Evolutionary conservation across 441 rosid genomes (phyloP).

Genomic region (Populus trichocarpa): DNA sequence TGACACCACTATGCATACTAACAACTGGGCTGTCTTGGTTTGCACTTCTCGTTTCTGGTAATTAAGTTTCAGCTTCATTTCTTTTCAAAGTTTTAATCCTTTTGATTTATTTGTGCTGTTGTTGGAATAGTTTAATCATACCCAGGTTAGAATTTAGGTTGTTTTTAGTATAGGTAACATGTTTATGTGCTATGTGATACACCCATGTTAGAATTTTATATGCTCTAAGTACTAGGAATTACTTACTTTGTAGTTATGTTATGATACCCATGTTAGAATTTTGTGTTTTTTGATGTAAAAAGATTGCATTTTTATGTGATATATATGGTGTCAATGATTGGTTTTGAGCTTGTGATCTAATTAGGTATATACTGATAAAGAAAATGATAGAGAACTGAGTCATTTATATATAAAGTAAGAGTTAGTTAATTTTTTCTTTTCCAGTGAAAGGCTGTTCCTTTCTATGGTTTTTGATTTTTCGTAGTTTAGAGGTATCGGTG

Average conservation of each 20-base stretch:
- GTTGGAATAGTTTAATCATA: neutral
- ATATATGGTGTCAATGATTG: neutral
- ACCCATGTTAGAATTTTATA: neutral
- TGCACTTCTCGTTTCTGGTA: slow-evolving; percentile 99
- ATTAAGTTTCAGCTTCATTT: slow-evolving; percentile 5
- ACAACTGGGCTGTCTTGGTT: slow-evolving; percentile 98
- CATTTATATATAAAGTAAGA: neutral
- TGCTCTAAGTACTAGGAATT: neutral
- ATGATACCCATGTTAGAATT: neutral
- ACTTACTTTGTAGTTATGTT: neutral
- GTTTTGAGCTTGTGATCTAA: neutral
- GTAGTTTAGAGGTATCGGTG: slow-evolving; percentile 4
- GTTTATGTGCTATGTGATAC: neutral
- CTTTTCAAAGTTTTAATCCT: neutral
- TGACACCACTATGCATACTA: slow-evolving; percentile 76
- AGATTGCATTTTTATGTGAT: neutral
- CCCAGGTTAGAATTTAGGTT: neutral
- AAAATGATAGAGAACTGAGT: neutral
- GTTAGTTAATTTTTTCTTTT: neutral
- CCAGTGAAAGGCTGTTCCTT: neutral
- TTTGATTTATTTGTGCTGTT: neutral
- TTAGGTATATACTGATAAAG: neutral
- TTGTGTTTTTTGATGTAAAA: neutral
- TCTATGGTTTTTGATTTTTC: neutral
- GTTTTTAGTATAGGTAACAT: neutral